Base-by-base conservation (phyloP, 2,329 filamentous ascomycete species). In the Trichophyton equinum region DNA sequence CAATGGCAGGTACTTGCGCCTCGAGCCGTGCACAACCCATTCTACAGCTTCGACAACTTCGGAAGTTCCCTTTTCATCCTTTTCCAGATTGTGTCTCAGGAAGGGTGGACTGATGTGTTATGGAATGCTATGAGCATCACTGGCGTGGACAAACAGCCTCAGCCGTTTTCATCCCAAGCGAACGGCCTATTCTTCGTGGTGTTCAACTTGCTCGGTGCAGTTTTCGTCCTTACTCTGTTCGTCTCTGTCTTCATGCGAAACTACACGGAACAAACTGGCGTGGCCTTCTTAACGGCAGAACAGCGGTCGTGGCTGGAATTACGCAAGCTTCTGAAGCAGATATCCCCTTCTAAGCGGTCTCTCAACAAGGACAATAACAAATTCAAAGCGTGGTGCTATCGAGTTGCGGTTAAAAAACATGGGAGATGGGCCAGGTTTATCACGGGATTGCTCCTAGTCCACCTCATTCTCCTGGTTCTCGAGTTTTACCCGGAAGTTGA, bases 161-260 rank as follows among this genome's bases (percentile, higher is more conserved):
- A 82, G 58, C 75, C 82, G 36, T 85, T 85, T 63, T 79, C 83
- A 1, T 82, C 87, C 1, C 84, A 91, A 68, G 91, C 87, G 46
- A 97, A 99, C 66, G 91, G 89, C 0, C 73, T 97, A 40, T 99
- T 96, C 78, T 96, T 99, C 71, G 84, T 99, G 61, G 81, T 92
- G 3, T 99, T 97, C 84, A 99, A 99, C 75, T 82, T 99, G 71
- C 81, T 99, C 68, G 91, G 91, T 36, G 94, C 94, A 0, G 92
- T 99, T 65, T 99, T 99, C 75, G 88, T 99, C 64, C 81, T 99
- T 70, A 99, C 94, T 0, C 78, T 99, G 70, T 99, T 99, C 73
- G 95, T 99, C 56, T 97, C 94, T 61, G 94, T 99, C 63, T 99
- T 99, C 73, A 99, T 99, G 94, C 89, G 94, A 63, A 99, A 96